Percentiles rank a stretch among this genome's conserved stretches.
Conservation (phyloP, 2,329 filamentous ascomycete genomes). For the Clarireedia hainanense region DNA sequence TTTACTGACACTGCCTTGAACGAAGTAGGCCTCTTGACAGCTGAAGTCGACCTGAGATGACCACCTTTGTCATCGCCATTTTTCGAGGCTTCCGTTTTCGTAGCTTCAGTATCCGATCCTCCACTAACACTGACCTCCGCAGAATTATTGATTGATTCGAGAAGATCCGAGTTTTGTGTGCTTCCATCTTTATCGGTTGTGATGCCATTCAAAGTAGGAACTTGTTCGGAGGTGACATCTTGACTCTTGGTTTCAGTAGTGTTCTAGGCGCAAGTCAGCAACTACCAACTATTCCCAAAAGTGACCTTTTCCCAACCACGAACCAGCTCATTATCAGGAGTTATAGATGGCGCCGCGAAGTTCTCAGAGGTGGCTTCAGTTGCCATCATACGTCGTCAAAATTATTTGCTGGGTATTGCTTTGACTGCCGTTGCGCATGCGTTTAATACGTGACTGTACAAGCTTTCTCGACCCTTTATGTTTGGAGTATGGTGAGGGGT, state of each 20-base stretch:
- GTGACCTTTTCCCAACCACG: conserved; percentile 5
- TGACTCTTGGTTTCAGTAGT: conserved; percentile 42
- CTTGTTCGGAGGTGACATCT: conserved; percentile 35
- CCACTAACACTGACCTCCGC: conserved; percentile 63
- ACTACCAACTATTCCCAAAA: neutral
- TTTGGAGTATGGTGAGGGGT: neutral
- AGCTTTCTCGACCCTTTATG: conserved; percentile 10
- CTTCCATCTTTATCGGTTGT: conserved; percentile 40
- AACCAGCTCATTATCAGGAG: conserved; percentile 28
- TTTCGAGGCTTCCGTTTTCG: conserved; percentile 47
- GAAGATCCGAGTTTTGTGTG: conserved; percentile 45
- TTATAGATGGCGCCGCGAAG: conserved; percentile 30
- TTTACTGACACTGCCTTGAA: conserved; percentile 86
- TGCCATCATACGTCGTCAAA: conserved; percentile 54
- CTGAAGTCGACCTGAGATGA: conserved; percentile 49
- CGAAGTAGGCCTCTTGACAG: conserved; percentile 60
- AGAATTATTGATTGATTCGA: conserved; percentile 53
- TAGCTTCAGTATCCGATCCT: conserved; percentile 69
- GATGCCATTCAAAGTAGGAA: conserved; percentile 39
- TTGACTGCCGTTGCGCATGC: conserved; percentile 24
- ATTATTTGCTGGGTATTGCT: neutral
- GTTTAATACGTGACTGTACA: conserved; percentile 8
- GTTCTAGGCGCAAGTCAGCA: conserved; percentile 26
- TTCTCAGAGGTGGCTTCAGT: conserved; percentile 49
- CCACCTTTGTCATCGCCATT: conserved; percentile 49